These are phyloP conservation scores for Xerocomus minutiporus DNA, from an alignment of 1,284 basidiomycete species.

Conservation along the genomic window DNA sequence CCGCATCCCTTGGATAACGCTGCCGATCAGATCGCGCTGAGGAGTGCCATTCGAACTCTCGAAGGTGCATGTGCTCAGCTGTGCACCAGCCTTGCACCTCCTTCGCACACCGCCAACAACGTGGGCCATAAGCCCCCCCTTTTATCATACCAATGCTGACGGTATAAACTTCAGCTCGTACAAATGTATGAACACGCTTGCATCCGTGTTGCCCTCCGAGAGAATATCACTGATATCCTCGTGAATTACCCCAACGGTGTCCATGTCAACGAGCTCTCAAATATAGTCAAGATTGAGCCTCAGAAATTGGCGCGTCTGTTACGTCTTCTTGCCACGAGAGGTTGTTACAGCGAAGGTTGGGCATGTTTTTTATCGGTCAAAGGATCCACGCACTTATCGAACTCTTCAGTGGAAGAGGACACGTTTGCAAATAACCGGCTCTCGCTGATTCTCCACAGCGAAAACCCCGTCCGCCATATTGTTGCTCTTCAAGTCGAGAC, in stretches of 20 bases:
- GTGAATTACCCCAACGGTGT: slow-evolving; percentile 28
- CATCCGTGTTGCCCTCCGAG: slow-evolving; percentile 26
- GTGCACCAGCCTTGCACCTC: slow-evolving; percentile 30
- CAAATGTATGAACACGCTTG: slow-evolving; percentile 29
- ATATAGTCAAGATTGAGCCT: slow-evolving; percentile 23
- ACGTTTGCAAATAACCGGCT: slow-evolving; percentile 35
- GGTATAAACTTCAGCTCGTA: slow-evolving; percentile 15
- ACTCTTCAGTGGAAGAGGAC: slow-evolving; percentile 23
- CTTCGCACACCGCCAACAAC: slow-evolving; percentile 26
- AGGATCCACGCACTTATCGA: background rate
- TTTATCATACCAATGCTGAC: background rate
- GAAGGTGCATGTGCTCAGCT: slow-evolving; percentile 30
- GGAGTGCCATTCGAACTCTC: slow-evolving; percentile 23
- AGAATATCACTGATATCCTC: slow-evolving; percentile 31
- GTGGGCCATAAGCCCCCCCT: slow-evolving; percentile 3
- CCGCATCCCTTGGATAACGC: slow-evolving; percentile 24
- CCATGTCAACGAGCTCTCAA: slow-evolving; percentile 30
- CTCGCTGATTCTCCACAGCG: slow-evolving; percentile 30
- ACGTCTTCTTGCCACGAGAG: slow-evolving; percentile 34
- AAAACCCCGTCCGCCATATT: slow-evolving; percentile 24
- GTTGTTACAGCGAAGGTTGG: slow-evolving; percentile 36
- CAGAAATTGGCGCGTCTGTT: slow-evolving; percentile 33
- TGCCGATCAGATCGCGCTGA: slow-evolving; percentile 24
- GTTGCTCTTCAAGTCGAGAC: slow-evolving; percentile 21
- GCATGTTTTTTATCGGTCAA: background rate